Evolutionary conservation across 208 protist species (phyloP).

Genomic region (Tritrichomonas foetus): DNA sequence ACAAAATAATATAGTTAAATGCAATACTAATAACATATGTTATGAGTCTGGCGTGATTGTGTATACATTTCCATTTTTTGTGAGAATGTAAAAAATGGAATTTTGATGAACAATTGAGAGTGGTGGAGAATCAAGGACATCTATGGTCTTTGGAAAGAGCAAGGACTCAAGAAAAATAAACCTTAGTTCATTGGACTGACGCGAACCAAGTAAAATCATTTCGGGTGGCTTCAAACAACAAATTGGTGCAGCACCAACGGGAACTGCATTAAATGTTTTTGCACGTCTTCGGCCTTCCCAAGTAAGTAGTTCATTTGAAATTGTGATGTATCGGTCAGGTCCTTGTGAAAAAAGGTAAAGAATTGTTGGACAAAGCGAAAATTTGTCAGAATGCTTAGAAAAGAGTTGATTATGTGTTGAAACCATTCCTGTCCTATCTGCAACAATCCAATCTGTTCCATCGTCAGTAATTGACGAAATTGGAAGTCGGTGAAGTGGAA

Average conservation of each 20-base stretch:
- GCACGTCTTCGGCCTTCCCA: neutral
- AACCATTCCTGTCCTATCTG: neutral
- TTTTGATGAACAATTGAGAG: neutral
- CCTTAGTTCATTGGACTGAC: neutral
- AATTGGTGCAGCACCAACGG: neutral
- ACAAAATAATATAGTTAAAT: neutral
- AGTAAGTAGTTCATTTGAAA: neutral
- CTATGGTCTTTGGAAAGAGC: neutral
- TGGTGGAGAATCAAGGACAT: neutral
- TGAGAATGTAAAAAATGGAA: neutral
- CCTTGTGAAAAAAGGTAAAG: neutral
- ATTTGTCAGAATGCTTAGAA: neutral
- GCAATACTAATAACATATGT: neutral
- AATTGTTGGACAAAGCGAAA: neutral
- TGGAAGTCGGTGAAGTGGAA: neutral
- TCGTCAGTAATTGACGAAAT: slow-evolving; percentile 30
- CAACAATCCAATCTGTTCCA: neutral
- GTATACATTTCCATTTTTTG: neutral
- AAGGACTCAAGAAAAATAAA: neutral
- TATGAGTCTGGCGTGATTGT: neutral
- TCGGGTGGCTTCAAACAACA: neutral
- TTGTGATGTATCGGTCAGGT: neutral
- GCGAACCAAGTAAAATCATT: neutral
- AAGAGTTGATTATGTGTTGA: neutral
- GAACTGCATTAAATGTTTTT: slow-evolving; percentile 13